Evolutionary conservation across 108 stramenopile genomes (phyloP).

Genomic region (Skeletonema menzelii): DNA sequence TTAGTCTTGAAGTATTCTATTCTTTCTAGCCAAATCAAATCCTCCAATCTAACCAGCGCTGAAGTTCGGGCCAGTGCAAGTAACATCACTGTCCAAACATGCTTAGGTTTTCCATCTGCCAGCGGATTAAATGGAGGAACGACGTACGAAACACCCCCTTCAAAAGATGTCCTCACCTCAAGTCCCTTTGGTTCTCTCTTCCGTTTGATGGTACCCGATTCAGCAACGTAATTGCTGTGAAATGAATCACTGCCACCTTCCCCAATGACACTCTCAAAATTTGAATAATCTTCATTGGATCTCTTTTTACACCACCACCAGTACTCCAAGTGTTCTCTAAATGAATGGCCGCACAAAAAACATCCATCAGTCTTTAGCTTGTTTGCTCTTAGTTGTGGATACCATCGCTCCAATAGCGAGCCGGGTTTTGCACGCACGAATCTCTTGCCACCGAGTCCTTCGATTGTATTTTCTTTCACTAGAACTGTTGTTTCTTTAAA

Average conservation of each 20-base stretch:
- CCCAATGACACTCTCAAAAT: slow-evolving; percentile 12
- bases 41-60: slow-evolving; percentile 17
- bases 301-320: slow-evolving; percentile 30
- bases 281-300: slow-evolving; percentile 8
- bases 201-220: background rate
- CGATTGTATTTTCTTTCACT: slow-evolving; percentile 8
- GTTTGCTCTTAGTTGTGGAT: slow-evolving; percentile 10
- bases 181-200: slow-evolving; percentile 1
- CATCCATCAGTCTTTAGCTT: slow-evolving; percentile 29
- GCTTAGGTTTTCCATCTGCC: slow-evolving; percentile 15
- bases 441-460: slow-evolving; percentile 36
- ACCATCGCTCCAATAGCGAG: slow-evolving; percentile 11
- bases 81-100: slow-evolving; percentile 24
- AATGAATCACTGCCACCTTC: slow-evolving; percentile 9
- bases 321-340: slow-evolving; percentile 35
- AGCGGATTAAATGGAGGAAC: slow-evolving; percentile 23
- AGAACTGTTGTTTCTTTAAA: slow-evolving; percentile 5
- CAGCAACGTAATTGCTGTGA: slow-evolving; percentile 32
- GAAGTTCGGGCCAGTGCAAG: slow-evolving; percentile 29
- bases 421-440: slow-evolving; percentile 34
- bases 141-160: slow-evolving; percentile 16
- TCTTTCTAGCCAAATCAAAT: slow-evolving; percentile 24
- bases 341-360: slow-evolving; percentile 32
- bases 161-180: slow-evolving; percentile 8
- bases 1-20: slow-evolving; percentile 6